Evolutionary conservation across 2,329 filamentous ascomycete species (phyloP).

Genomic region (Volutella citrinella): DNA sequence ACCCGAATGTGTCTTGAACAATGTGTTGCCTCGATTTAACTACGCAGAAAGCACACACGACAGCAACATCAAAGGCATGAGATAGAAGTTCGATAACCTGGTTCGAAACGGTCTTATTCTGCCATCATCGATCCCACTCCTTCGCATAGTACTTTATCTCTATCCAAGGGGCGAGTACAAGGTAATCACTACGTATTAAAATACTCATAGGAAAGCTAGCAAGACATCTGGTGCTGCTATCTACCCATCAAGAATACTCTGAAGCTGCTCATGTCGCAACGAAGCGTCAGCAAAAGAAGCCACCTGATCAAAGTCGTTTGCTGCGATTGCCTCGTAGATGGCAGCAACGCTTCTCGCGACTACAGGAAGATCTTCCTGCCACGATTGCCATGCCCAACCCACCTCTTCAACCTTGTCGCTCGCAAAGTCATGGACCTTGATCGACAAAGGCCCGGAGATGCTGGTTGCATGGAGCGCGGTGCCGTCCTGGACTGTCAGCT

Average conservation of each 20-base stretch:
- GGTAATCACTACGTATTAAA: too few relatives aligned
- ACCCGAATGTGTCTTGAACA: too few relatives aligned
- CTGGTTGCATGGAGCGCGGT: conserved; percentile 27
- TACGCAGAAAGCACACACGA: too few relatives aligned
- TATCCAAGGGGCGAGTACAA: too few relatives aligned
- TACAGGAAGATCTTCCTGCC: conserved; percentile 43
- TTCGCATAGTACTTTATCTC: too few relatives aligned
- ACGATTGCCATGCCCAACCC: conserved; percentile 43
- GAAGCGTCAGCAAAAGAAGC: conserved; percentile 41
- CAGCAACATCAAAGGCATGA: too few relatives aligned
- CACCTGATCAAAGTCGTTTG: conserved; percentile 21
- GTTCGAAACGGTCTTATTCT: too few relatives aligned
- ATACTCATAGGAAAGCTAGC: too few relatives aligned
- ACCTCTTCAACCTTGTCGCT: conserved; percentile 42
- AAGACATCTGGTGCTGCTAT: too few relatives aligned
- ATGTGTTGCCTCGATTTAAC: too few relatives aligned
- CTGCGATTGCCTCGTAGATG: conserved; percentile 55
- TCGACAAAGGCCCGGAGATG: conserved; percentile 38
- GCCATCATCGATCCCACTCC: too few relatives aligned
- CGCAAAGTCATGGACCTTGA: conserved; percentile 50
- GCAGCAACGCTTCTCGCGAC: conserved; percentile 48
- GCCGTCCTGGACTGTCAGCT: conserved; percentile 31
- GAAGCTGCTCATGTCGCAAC: conserved; percentile 45
- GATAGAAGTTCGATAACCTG: too few relatives aligned
- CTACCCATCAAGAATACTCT: conserved; percentile 26